Conservation (phyloP, 352 stramenopile genomes). For the Phytophthora sansomeana region DNA sequence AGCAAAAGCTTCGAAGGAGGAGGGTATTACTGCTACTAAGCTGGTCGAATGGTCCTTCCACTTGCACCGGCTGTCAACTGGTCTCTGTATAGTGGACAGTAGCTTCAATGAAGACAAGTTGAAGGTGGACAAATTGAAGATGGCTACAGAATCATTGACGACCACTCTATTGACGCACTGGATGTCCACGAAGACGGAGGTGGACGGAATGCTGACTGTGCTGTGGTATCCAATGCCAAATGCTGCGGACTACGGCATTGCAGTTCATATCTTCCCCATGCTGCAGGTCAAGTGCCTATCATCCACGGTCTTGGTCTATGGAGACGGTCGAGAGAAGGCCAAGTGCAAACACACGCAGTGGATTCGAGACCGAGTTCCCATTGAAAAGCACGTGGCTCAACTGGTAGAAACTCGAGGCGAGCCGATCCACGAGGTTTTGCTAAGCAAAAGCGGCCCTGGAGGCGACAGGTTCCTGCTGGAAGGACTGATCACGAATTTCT, state of each 20-base stretch:
- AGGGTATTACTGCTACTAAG: background rate
- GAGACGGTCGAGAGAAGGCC: slow-evolving; percentile 49
- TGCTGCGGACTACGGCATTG: slow-evolving; percentile 40
- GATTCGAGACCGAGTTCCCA: slow-evolving; percentile 60
- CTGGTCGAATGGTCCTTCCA: slow-evolving; percentile 72
- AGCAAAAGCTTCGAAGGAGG: slow-evolving; percentile 22
- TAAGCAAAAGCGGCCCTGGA: slow-evolving; percentile 37
- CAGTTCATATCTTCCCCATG: slow-evolving; percentile 67
- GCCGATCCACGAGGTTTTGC: slow-evolving; percentile 65
- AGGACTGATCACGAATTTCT: slow-evolving; percentile 85
- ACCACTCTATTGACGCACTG: slow-evolving; percentile 17
- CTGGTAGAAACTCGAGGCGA: slow-evolving; percentile 27
- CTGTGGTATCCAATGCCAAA: slow-evolving; percentile 55
- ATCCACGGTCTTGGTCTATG: slow-evolving; percentile 63
- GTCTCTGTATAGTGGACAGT: slow-evolving; percentile 24
- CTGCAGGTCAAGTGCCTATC: slow-evolving; percentile 46
- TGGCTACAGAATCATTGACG: slow-evolving; percentile 17
- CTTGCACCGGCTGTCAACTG: slow-evolving; percentile 50
- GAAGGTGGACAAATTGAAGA: slow-evolving; percentile 25
- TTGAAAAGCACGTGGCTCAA: slow-evolving; percentile 49
- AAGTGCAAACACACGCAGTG: slow-evolving; percentile 77
- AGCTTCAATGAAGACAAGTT: slow-evolving; percentile 3
- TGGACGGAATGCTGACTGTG: slow-evolving; percentile 70
- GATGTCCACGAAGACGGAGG: slow-evolving; percentile 1
- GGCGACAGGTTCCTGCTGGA: slow-evolving; percentile 61